phyloP scores from a whole-genome alignment of 495 filamentous ascomycete genomes.

The Penicillium paradoxum region DNA sequence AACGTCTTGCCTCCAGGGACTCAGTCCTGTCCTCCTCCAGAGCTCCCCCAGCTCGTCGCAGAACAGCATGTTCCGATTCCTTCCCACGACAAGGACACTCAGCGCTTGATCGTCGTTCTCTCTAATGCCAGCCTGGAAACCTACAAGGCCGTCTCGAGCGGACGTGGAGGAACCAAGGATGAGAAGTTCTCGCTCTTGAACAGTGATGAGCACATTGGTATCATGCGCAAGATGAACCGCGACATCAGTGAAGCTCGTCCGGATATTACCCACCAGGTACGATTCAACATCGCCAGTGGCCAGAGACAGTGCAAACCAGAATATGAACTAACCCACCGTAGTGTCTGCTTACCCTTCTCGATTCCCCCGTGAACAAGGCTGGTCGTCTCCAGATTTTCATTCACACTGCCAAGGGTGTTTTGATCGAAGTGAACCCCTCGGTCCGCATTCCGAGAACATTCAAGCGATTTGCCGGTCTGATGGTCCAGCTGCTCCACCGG shows the following conservation, averaged over 20 bases:
- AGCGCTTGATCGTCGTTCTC: conserved; percentile 89
- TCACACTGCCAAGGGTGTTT: conserved; percentile 89
- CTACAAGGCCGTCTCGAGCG: conserved; percentile 76
- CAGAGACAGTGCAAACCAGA: conserved; percentile 1
- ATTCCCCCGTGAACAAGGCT: conserved; percentile 97
- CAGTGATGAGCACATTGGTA: conserved; percentile 97
- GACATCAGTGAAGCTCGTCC: conserved; percentile 97
- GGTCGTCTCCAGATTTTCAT: conserved; percentile 98
- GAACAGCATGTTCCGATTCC: conserved; percentile 87
- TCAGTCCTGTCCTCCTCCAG: conserved; percentile 88
- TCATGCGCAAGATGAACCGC: conserved; percentile 98
- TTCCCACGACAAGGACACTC: conserved; percentile 77
- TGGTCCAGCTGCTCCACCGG: conserved; percentile 97
- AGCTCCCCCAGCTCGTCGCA: conserved; percentile 83
- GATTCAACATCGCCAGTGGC: conserved; percentile 14
- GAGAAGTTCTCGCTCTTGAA: conserved; percentile 96
- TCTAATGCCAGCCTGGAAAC: conserved; percentile 97
- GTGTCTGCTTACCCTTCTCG: conserved; percentile 95
- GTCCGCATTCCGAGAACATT: conserved; percentile 97
- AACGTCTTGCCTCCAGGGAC: conserved; percentile 53
- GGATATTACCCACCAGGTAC: conserved; percentile 97
- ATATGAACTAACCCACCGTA: conserved; percentile 28
- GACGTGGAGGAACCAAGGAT: conserved; percentile 64
- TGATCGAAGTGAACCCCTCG: conserved; percentile 95
- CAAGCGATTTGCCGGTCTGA: conserved; percentile 96